phyloP scores from a whole-genome alignment of 257 asterid genomes.

The Solanum microdontum region DNA sequence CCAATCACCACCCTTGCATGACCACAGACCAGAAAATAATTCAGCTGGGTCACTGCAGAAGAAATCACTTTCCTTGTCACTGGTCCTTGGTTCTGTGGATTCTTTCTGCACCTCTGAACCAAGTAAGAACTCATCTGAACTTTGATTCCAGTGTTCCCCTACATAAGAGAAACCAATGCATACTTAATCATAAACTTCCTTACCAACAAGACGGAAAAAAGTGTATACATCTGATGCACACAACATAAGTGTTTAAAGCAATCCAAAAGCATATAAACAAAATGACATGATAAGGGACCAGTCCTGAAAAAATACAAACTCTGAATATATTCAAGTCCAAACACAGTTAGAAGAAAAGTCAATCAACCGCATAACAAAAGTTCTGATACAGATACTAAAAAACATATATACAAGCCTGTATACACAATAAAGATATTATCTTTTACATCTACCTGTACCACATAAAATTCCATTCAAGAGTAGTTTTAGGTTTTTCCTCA shows the following conservation, averaged over 20 bases:
- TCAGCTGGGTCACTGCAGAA: conserved; percentile 29
- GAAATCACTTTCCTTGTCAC: conserved; percentile 39
- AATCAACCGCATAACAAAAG: background rate
- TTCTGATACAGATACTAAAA: background rate
- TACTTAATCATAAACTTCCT: background rate
- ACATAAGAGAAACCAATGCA: conserved; percentile 33
- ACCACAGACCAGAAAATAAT: conserved; percentile 66
- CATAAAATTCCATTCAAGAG: background rate
- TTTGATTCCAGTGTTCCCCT: conserved; percentile 32
- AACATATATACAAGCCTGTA: background rate
- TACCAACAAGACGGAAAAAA: background rate
- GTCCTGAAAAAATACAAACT: background rate
- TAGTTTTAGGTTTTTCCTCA: background rate
- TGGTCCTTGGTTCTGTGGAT: conserved; percentile 31
- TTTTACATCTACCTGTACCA: background rate
- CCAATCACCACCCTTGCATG: conserved; percentile 97
- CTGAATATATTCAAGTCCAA: background rate
- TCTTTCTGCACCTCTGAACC: conserved; percentile 28
- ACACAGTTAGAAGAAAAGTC: background rate
- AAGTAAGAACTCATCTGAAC: conserved; percentile 9
- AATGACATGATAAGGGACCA: background rate
- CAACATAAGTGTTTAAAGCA: background rate
- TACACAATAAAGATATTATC: background rate
- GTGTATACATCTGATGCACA: background rate
- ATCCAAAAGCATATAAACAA: background rate